Evolutionary conservation across 2,329 filamentous ascomycete species (phyloP).

Genomic region (Ophiostoma montium): DNA sequence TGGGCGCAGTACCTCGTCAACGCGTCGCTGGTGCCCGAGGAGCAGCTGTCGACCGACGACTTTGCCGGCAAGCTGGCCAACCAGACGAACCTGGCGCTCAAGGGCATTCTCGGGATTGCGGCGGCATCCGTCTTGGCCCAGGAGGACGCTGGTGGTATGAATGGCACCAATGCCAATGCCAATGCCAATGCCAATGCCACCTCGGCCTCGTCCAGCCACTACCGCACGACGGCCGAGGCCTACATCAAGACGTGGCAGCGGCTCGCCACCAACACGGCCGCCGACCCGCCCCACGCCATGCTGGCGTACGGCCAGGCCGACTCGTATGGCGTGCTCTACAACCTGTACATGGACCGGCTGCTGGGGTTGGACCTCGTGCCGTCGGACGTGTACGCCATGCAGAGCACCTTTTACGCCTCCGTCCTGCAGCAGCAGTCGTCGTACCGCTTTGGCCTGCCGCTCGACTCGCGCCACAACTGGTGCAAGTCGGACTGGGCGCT

Average conservation of each 20-base stretch:
- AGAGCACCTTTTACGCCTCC: constrained; percentile 61
- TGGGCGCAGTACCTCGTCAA: constrained; percentile 63
- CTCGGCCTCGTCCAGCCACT: background rate
- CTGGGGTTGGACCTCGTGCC: constrained; percentile 68
- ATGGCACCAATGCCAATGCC: constrained; percentile 33
- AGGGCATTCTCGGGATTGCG: constrained; percentile 67
- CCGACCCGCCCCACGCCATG: constrained; percentile 51
- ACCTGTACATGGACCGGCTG: constrained; percentile 65
- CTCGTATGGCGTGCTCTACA: constrained; percentile 54
- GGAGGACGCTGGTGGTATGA: too few relatives aligned
- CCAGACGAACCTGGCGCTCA: constrained; percentile 62
- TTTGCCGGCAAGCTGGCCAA: constrained; percentile 55
- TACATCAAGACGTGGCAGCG: constrained; percentile 63
- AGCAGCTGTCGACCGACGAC: constrained; percentile 65
- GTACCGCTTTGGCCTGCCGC: constrained; percentile 70
- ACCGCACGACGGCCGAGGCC: constrained; percentile 16
- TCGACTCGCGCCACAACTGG: constrained; percentile 69
- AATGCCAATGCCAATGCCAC: too few relatives aligned
- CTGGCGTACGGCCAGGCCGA: constrained; percentile 56
- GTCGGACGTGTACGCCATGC: constrained; percentile 59
- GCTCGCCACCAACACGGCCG: constrained; percentile 53
- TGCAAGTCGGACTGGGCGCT: constrained; percentile 84
- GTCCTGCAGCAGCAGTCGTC: constrained; percentile 55
- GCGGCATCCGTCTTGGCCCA: constrained; percentile 55
- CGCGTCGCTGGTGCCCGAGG: constrained; percentile 53